Percentiles rank a stretch among this genome's conserved stretches.
phyloP scores from a whole-genome alignment of 2,329 filamentous ascomycete genomes.

The Paraphoma chrysanthemicola region DNA sequence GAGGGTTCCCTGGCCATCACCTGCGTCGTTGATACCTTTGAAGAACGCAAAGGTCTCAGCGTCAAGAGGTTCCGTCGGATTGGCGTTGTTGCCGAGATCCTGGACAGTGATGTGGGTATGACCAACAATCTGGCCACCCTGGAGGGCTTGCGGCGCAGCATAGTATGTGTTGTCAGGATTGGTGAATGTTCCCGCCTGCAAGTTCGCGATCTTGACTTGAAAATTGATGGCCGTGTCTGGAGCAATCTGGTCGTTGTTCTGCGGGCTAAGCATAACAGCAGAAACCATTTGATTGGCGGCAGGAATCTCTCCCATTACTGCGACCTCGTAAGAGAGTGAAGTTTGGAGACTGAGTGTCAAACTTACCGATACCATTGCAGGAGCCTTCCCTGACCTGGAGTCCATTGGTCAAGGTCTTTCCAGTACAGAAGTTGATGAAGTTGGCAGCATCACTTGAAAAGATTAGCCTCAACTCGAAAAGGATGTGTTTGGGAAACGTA shows the following conservation, averaged over 20 bases:
- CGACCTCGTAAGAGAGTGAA: no score
- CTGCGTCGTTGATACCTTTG: constrained; percentile 64
- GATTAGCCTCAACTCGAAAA: constrained; percentile 5
- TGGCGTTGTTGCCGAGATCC: constrained; percentile 50
- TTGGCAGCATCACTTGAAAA: constrained; percentile 56
- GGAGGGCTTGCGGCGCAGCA: constrained; percentile 60
- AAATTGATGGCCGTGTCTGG: constrained; percentile 57
- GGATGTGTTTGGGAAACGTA: constrained; percentile 29
- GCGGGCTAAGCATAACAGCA: constrained; percentile 59
- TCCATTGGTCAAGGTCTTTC: constrained; percentile 63
- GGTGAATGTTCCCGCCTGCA: constrained; percentile 61
- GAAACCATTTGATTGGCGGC: constrained; percentile 61
- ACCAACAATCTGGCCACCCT: constrained; percentile 52
- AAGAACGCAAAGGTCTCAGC: constrained; percentile 62
- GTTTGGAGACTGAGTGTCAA: not conserved
- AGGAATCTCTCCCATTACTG: constrained; percentile 65
- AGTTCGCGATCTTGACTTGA: constrained; percentile 56
- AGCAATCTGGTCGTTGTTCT: constrained; percentile 49
- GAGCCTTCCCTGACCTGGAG: constrained; percentile 58
- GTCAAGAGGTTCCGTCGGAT: constrained; percentile 46
- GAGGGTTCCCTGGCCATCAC: constrained; percentile 56
- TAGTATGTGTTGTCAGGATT: constrained; percentile 64
- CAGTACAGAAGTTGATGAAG: constrained; percentile 67
- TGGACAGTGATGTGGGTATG: constrained; percentile 63
- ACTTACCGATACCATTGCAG: constrained; percentile 62